Conservation (phyloP, 129 eudicot species). For the Helianthus tuberosus region DNA sequence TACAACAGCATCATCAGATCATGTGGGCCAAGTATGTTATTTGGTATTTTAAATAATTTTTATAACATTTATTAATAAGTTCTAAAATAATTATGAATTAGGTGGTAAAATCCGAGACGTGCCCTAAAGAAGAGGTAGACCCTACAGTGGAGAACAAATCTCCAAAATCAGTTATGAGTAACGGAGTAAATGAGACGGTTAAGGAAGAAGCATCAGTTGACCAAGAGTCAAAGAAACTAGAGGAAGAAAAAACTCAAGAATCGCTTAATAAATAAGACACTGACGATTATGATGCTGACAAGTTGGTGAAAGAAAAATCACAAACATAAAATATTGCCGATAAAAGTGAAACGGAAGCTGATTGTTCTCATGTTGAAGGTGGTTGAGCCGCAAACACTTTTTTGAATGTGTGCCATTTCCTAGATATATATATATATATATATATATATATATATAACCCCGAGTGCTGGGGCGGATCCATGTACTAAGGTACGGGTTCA, state of each 20-base stretch:
- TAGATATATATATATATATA: no score
- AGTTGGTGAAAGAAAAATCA: conserved; percentile 31
- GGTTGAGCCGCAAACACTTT: no score
- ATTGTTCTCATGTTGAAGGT: conserved; percentile 47
- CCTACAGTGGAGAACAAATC: conserved; percentile 38
- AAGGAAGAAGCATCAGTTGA: conserved; percentile 43
- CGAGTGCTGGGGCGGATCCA: no score
- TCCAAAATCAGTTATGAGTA: conserved; percentile 58
- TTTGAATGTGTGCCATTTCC: no score
- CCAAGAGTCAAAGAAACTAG: conserved; percentile 44
- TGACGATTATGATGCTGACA: conserved; percentile 47
- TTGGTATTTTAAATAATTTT: not conserved
- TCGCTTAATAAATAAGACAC: conserved; percentile 39
- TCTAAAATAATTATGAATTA: conserved; percentile 21
- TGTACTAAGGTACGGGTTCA: no score
- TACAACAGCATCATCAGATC: conserved; percentile 45
- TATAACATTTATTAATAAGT: not conserved
- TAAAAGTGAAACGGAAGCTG: conserved; percentile 45
- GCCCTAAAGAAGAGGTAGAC: conserved; percentile 43
- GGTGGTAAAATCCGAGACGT: conserved; percentile 55
- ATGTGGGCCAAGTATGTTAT: conserved; percentile 40
- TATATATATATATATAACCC: no score
- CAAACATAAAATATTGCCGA: conserved; percentile 41
- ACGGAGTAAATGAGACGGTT: conserved; percentile 44
- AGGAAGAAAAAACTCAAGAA: conserved; percentile 28